Evolutionary conservation across 2,329 filamentous ascomycete species (phyloP), one percentile per base, ranked within the genome.

Genomic region (Podosphaera xanthii): DNA sequence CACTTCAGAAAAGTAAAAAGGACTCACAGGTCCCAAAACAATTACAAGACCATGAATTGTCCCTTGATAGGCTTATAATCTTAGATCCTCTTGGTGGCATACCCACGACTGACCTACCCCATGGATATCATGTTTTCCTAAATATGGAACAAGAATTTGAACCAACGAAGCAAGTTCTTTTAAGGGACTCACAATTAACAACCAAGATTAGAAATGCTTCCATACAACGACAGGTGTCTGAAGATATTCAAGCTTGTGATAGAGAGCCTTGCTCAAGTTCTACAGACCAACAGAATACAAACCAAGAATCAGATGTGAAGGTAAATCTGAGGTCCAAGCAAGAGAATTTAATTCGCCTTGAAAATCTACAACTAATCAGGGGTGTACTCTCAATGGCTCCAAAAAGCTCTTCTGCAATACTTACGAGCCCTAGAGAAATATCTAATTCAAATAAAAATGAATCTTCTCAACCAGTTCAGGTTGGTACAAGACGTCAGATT

Each of bases 131-230:
- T 68, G 80, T 92, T 6, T 97, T 96, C 68, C 80, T 98, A 68
- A 98, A 98, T 65, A 77, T 98, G 60, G 86, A 94, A 67, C 89
- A 97, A 67, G 91, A 98, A 68, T 95, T 86, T 64, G 74, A 79
- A 1, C 73, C 78, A 34, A 83, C 94, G 56, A 76, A 80, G 61
- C 71, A 77, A 14, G 79, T 88, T 64, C 74, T 94, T 4, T 59
- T 67, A 0, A 54, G 61, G 36, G 22, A 22, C n/a, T 56, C 42
- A 56, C 8, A 33, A 38, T 31, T 40, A 40, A 56, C 44, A 4
- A 40, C n/a, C 0, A 4, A 14, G 48, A 40, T 5, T 50, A 12
- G 14, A 33, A 30, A 22, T 6, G 3, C 33, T 42, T 59, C 9
- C 4, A n/a, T 50, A 22, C 9, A 52, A 38, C 31, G 2, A 30